A percentile compares a stretch with the other conserved stretches of the same genome.
phyloP scores from a whole-genome alignment of 371 early-diverging fungal species.

The Amoeboaphelidium occidentale region DNA sequence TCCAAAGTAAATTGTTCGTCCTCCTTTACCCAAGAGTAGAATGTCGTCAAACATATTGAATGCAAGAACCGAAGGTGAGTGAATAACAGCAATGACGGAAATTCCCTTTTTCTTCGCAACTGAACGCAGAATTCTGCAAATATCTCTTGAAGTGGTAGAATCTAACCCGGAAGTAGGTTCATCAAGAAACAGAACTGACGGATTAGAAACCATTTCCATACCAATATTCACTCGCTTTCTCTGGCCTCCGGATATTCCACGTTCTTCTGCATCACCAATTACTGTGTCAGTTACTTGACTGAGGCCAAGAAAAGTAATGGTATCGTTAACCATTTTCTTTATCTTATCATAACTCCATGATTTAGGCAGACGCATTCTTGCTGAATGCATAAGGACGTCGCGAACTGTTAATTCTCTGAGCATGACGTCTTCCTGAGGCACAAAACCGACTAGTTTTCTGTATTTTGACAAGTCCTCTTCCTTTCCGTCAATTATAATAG shows the following conservation, averaged over 20 bases:
- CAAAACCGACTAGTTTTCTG: slow-evolving; percentile 34
- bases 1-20: slow-evolving; percentile 33
- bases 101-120: slow-evolving; percentile 28
- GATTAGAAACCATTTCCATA: slow-evolving; percentile 21
- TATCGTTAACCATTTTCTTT: slow-evolving; percentile 27
- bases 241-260: slow-evolving; percentile 59
- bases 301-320: slow-evolving; percentile 31
- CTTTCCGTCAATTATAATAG: slow-evolving; percentile 29
- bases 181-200: slow-evolving; percentile 20
- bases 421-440: slow-evolving; percentile 43
- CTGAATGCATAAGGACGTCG: slow-evolving; percentile 23
- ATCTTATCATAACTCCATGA: slow-evolving; percentile 16
- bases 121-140: slow-evolving; percentile 25
- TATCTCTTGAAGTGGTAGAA: slow-evolving; percentile 34
- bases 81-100: slow-evolving; percentile 42
- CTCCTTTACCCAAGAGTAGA: slow-evolving; percentile 33
- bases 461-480: slow-evolving; percentile 25
- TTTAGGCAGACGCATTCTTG: slow-evolving; percentile 32
- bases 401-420: slow-evolving; percentile 13
- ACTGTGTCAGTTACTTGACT: slow-evolving; percentile 25
- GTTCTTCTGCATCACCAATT: slow-evolving; percentile 20
- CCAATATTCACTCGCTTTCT: slow-evolving; percentile 62
- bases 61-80: slow-evolving; percentile 42
- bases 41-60: slow-evolving; percentile 36
- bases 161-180: slow-evolving; percentile 65